phyloP scores from a whole-genome alignment of 805 yeast species.

The Ogataea dorogensis region DNA sequence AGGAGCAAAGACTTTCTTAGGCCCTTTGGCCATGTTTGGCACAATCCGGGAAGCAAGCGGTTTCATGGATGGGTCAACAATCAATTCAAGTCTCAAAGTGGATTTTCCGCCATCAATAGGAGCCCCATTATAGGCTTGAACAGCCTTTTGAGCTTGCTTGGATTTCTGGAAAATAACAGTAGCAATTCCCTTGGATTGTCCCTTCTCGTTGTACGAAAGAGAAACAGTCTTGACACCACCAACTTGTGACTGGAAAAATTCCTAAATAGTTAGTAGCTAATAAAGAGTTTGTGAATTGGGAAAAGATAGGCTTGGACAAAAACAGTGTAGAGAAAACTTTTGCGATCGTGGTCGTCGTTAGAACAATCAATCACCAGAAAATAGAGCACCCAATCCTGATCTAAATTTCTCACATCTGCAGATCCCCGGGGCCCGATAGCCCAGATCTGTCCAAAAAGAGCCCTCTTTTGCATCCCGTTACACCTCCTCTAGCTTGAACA shows the following conservation, averaged over 20 bases:
- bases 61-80: constrained; percentile 78
- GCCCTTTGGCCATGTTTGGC: constrained; percentile 37
- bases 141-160: constrained; percentile 74
- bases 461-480: constrained; percentile 1
- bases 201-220: constrained; percentile 80
- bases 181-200: constrained; percentile 89
- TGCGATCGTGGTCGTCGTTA: constrained; percentile 11
- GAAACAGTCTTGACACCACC: constrained; percentile 78
- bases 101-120: constrained; percentile 87
- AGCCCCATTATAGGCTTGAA: constrained; percentile 83
- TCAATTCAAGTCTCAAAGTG: constrained; percentile 74
- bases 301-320: constrained; percentile 6
- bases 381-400: neutral
- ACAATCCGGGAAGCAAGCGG: constrained; percentile 73
- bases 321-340: constrained; percentile 3
- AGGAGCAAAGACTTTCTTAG: constrained; percentile 9
- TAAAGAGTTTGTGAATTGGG: neutral
- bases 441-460: constrained; percentile 10
- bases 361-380: constrained; percentile 9
- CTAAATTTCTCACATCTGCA: constrained; percentile 5
- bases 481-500: constrained; percentile 12
- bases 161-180: constrained; percentile 72
- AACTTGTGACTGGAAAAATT: constrained; percentile 81
- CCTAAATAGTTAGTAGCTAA: constrained; percentile 47
- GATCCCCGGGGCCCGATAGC: constrained; percentile 13